These are phyloP conservation scores for Geoglossum cookeanum DNA, from an alignment of 2,329 filamentous ascomycete genomes.

Conservation along the genomic window DNA sequence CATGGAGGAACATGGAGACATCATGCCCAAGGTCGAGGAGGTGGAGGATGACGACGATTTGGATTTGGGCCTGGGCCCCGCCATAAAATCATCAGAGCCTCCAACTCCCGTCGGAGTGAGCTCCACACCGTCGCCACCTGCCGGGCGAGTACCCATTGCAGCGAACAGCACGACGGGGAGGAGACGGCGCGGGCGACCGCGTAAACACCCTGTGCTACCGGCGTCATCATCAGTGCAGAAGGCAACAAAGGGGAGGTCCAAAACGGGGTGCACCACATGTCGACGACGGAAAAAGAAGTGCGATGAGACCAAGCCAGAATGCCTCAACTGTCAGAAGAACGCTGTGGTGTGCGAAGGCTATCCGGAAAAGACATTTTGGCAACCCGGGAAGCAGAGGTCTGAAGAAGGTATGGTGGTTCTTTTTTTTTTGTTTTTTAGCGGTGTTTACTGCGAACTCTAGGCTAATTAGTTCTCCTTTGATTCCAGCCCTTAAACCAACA, in stretches of 20 bases:
- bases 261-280: constrained; percentile 40
- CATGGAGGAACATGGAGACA: neutral
- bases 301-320: constrained; percentile 28
- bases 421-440: neutral
- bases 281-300: constrained; percentile 42
- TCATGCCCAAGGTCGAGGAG: constrained; percentile 1
- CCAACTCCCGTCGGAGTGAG: neutral
- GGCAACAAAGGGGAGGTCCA: constrained; percentile 51
- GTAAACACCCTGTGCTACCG: constrained; percentile 55
- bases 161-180: neutral
- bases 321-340: constrained; percentile 79
- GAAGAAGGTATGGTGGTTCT: constrained; percentile 34
- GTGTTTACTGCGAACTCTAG: neutral
- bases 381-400: constrained; percentile 58
- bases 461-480: neutral
- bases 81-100: neutral
- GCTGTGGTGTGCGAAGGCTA: constrained; percentile 84
- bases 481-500: neutral
- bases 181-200: constrained; percentile 46
- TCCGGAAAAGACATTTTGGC: constrained; percentile 71
- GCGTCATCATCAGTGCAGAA: constrained; percentile 34
- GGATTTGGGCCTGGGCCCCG: neutral
- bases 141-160: neutral
- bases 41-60: constrained; percentile 2
- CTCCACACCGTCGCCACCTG: neutral